Conservation (phyloP, 495 filamentous ascomycete species). For the Cercophora samala region DNA sequence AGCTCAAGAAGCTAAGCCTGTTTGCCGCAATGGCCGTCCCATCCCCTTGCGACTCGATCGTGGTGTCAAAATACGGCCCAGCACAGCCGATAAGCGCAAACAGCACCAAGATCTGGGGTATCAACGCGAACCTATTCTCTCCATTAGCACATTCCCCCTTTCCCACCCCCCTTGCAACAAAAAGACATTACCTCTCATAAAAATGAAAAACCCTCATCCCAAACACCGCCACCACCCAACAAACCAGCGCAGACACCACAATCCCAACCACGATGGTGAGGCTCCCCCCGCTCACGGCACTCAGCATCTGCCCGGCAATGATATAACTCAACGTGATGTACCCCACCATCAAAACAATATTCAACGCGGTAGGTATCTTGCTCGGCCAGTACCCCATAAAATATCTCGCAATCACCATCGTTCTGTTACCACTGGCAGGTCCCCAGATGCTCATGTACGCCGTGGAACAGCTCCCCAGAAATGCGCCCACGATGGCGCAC, state of each 20-base stretch:
- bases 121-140: slow-evolving; percentile 51
- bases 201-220: slow-evolving; percentile 68
- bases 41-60: slow-evolving; percentile 31
- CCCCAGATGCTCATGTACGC: slow-evolving; percentile 74
- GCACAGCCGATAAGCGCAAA: slow-evolving; percentile 67
- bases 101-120: slow-evolving; percentile 63
- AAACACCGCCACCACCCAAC: slow-evolving; percentile 67
- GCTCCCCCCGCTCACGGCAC: slow-evolving; percentile 61
- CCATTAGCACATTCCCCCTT: neutral
- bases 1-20: slow-evolving; percentile 27
- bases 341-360: slow-evolving; percentile 68
- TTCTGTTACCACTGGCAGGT: slow-evolving; percentile 62
- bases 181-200: slow-evolving; percentile 52
- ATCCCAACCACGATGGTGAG: slow-evolving; percentile 71
- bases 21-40: slow-evolving; percentile 24
- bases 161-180: neutral
- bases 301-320: slow-evolving; percentile 70
- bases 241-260: slow-evolving; percentile 63
- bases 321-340: slow-evolving; percentile 69
- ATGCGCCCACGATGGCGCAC: slow-evolving; percentile 61
- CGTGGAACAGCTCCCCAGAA: slow-evolving; percentile 57
- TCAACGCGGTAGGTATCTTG: slow-evolving; percentile 68
- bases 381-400: slow-evolving; percentile 79
- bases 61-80: slow-evolving; percentile 59
- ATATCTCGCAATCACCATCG: slow-evolving; percentile 45